phyloP scores from a whole-genome alignment of 306 rosid genomes.

The Cicer bijugum region DNA sequence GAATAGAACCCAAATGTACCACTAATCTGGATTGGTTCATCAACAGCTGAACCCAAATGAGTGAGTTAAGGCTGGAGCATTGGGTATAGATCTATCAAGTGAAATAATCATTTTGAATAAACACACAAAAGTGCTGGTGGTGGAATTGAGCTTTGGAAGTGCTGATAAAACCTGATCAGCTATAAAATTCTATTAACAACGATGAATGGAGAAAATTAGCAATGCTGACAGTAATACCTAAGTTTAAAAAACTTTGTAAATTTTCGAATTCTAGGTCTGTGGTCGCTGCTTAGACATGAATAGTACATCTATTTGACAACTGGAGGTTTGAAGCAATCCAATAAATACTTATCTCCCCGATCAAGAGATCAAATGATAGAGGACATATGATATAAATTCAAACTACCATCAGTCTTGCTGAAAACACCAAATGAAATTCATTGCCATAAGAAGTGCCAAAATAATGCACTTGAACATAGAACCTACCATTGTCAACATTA shows the following conservation, averaged over 20 bases:
- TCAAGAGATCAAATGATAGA: slow-evolving; percentile 16
- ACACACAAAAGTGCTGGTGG: neutral
- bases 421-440: slow-evolving; percentile 28
- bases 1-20: slow-evolving; percentile 32
- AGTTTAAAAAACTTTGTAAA: neutral
- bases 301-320: slow-evolving; percentile 16
- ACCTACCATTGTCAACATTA: slow-evolving; percentile 16
- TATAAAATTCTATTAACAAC: slow-evolving; percentile 12
- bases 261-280: neutral
- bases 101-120: slow-evolving; percentile 20
- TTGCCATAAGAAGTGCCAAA: slow-evolving; percentile 6
- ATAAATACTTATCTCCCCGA: slow-evolving; percentile 23
- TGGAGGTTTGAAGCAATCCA: slow-evolving; percentile 18
- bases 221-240: neutral
- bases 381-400: neutral
- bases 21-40: slow-evolving; percentile 9
- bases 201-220: neutral
- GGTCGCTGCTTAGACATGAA: slow-evolving; percentile 31
- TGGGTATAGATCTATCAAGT: slow-evolving; percentile 20
- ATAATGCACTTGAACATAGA: slow-evolving; percentile 1
- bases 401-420: slow-evolving; percentile 31
- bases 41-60: slow-evolving; percentile 37
- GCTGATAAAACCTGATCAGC: slow-evolving; percentile 18
- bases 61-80: slow-evolving; percentile 9
- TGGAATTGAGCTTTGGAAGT: neutral